Base-by-base conservation (phyloP, 768 basidiomycete genomes). In the Dacryopinax primogenitus region DNA sequence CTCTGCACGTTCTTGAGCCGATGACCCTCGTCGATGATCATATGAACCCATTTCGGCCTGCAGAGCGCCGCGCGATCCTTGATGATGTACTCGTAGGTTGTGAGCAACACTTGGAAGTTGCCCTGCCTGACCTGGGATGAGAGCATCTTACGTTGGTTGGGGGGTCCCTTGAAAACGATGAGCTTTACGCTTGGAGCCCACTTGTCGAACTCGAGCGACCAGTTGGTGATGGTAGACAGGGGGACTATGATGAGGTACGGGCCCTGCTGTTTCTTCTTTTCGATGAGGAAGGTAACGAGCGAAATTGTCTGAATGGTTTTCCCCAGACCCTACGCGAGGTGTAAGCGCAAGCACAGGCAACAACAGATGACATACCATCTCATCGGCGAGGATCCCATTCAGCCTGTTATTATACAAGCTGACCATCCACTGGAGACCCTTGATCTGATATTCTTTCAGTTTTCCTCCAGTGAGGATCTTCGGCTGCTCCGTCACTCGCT, bases 1-100 rank as follows among this genome's bases (percentile, higher is more conserved):
- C 78, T 91, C 82, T 76, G 92, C 15, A 85, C 93, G 73, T 97
- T 96, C 79, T 97, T 97, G 92, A 96, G 92, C 72, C 93, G 89
- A 76, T 96, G 93, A 70, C 93, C 93, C 81, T 97, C 93, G 73
- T 97, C 92, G 68, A 97, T 93, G 74, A 97, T 95, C 91, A 94
- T 95, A 73, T 97, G 94, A 7, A 94, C 76, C 93, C 93, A 97
- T 73, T 91, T 92, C 70, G 92, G 83, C 77, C 93, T 92, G 76
- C 87, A 85, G 33, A 97, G 79, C 66, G 87, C 74, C 1, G 90
- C 89, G n/a, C 91, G 86, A 74, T 97, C 94, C 78, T 93, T 93
- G 81, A 95, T 96, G 75, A 97, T 92, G 72, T 96, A 97, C 73
- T 96, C 93, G 73, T 95, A 97, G 0, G 93, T 97, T 15, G 94